phyloP scores from a whole-genome alignment of 2,329 filamentous ascomycete species.

The Leptographium procerum region DNA sequence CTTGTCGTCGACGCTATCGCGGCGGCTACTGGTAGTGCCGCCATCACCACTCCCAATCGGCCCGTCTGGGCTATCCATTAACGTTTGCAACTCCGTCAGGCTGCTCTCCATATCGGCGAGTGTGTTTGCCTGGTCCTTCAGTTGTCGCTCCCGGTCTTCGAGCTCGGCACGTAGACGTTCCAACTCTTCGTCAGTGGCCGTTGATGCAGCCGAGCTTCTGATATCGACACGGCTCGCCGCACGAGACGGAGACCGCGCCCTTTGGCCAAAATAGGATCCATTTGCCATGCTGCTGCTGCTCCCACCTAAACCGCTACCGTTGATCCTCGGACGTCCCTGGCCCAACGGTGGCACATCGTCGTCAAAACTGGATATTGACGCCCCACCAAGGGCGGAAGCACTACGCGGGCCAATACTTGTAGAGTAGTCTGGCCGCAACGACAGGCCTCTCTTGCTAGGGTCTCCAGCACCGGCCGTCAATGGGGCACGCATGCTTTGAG shows the following conservation, averaged over 20 bases:
- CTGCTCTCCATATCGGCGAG: slow-evolving; percentile 84
- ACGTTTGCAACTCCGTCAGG: slow-evolving; percentile 60
- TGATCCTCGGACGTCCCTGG: slow-evolving; percentile 39
- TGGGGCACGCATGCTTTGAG: slow-evolving; percentile 43
- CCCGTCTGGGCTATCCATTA: slow-evolving; percentile 51
- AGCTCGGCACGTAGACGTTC: slow-evolving; percentile 62
- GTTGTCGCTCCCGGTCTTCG: slow-evolving; percentile 71
- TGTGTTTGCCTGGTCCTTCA: slow-evolving; percentile 77
- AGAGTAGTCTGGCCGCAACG: slow-evolving; percentile 35
- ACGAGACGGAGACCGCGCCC: slow-evolving; percentile 41
- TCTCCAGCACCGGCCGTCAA: slow-evolving; percentile 42
- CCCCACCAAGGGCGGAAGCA: slow-evolving; percentile 44
- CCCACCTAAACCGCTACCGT: too few species aligned
- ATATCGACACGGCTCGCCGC: slow-evolving; percentile 19
- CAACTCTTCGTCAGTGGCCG: slow-evolving; percentile 55
- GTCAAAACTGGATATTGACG: slow-evolving; percentile 36
- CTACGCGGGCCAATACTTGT: slow-evolving; percentile 45
- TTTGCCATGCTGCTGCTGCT: slow-evolving; percentile 18
- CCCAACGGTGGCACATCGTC: slow-evolving; percentile 46
- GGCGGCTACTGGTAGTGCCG: slow-evolving; percentile 18
- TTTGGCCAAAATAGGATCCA: slow-evolving; percentile 28
- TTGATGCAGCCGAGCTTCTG: slow-evolving; percentile 9
- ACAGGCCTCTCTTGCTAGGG: slow-evolving; percentile 36
- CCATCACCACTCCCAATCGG: slow-evolving; percentile 13
- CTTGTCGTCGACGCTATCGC: slow-evolving; percentile 45